Base-by-base conservation (phyloP, 495 filamentous ascomycete genomes). In the Hypoxylon perforatum region DNA sequence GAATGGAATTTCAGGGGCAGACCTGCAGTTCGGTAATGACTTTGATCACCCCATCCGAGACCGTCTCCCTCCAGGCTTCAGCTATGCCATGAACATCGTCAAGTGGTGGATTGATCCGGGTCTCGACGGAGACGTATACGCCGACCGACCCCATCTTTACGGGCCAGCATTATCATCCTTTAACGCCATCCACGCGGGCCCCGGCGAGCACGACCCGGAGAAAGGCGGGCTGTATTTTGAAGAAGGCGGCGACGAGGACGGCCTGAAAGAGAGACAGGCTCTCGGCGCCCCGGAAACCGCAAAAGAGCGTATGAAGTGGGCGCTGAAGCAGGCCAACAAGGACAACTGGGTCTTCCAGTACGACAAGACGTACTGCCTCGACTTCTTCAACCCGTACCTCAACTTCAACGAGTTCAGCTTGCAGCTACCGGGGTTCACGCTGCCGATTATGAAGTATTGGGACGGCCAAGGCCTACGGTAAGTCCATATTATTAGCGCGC, bases 321-420 rank as follows among this genome's bases (percentile, higher is more conserved):
- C 92, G 42, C 71, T 89, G 53, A 77, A 75, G 33, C 76, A 80
- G 14, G 78, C 72, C 0, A 84, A 75, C 38, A 84, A 87, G 74
- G 77, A 78, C 50, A 70, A 73, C 53, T 83, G 79, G 77, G 65
- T 76, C 47, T 87, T 81, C 70, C 77, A 80, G 67, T 81, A 77
- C 48, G 85, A 78, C 2, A 70, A 75, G 61, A 77, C 83, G 47
- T 97, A 96, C 75, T 76, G 81, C 23, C 84, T 86, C 42, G 94
- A 97, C 76, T 97, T 99, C 76, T 95, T 88, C 68, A 97, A 97
- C 72, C 87, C 89, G n/a, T 97, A 94, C 80, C 73, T 99, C 41
- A 90, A 93, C 74, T 96, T 97, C 54, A 61, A 65, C 82, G 89
- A 90, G 57, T 92, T 97, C 69, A 83, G 89, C n/a, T 76, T 98